These are phyloP conservation scores for Neocucurbitaria cava DNA, from an alignment of 2,329 filamentous ascomycete genomes.

Conservation along the genomic window DNA sequence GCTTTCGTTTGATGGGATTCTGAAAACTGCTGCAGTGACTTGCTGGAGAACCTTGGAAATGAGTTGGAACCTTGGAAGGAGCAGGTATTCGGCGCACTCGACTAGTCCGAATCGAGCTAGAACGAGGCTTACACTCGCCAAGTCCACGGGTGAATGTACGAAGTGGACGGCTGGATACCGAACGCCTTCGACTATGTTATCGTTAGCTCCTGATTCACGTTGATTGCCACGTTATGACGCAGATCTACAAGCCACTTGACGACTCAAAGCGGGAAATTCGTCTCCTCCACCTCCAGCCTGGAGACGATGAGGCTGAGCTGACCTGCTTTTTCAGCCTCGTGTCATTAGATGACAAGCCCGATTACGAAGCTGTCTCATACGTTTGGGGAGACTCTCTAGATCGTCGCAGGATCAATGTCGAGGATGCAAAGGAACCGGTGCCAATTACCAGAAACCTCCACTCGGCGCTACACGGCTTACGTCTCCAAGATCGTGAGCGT, in stretches of 20 bases:
- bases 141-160: too few relatives aligned
- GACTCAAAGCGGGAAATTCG: constrained; percentile 3
- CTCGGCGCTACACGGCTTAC: neutral
- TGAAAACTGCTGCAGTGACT: too few relatives aligned
- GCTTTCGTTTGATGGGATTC: too few relatives aligned
- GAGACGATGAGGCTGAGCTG: neutral
- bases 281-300: constrained; percentile 1
- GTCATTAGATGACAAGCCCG: constrained; percentile 5
- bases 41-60: too few relatives aligned
- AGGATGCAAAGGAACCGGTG: neutral
- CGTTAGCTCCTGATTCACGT: too few relatives aligned
- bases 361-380: constrained; percentile 8
- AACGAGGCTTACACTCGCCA: too few relatives aligned
- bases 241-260: constrained; percentile 4
- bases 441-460: neutral
- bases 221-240: neutral
- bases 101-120: too few relatives aligned
- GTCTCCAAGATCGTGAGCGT: neutral
- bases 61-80: too few relatives aligned
- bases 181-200: neutral
- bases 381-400: neutral
- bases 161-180: too few relatives aligned
- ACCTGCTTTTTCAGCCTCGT: neutral
- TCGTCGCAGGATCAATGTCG: neutral
- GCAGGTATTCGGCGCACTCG: too few relatives aligned